Conservation (phyloP, 345 rosid genomes). For the Carallia pectinifolia region DNA sequence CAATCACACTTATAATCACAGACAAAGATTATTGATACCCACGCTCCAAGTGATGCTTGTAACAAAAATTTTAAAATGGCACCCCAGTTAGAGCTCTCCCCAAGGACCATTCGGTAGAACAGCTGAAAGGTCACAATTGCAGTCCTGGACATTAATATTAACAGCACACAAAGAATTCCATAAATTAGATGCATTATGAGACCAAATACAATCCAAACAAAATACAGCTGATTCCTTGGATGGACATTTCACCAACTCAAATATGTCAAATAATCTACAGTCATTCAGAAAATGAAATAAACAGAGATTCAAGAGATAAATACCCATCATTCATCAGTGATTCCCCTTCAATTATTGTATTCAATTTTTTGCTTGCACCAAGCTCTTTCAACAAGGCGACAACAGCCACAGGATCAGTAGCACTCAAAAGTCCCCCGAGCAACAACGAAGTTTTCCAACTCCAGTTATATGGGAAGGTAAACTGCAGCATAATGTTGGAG, state of each 20-base stretch:
- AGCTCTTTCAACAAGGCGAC: conserved; percentile 93
- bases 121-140: conserved; percentile 95
- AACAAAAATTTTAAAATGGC: conserved; percentile 64
- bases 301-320: conserved; percentile 1
- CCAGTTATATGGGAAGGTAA: conserved; percentile 85
- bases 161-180: conserved; percentile 14
- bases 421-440: conserved; percentile 97
- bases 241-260: conserved; percentile 7
- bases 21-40: conserved; percentile 40
- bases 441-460: conserved; percentile 87
- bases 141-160: conserved; percentile 52
- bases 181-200: conserved; percentile 9
- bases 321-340: conserved; percentile 99
- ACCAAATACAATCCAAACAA: neutral
- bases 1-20: neutral
- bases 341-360: conserved; percentile 94
- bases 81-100: conserved; percentile 49
- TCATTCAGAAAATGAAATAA: neutral
- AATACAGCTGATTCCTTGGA: neutral
- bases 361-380: conserved; percentile 96
- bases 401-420: conserved; percentile 98
- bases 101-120: conserved; percentile 80
- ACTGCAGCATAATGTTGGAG: conserved; percentile 41
- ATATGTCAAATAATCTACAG: conserved; percentile 3
- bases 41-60: conserved; percentile 89